A percentile compares a stretch with the other conserved stretches of the same genome.
These are phyloP conservation scores for Xylariales sp. DNA, from an alignment of 2,329 filamentous ascomycete genomes.

Conservation along the genomic window DNA sequence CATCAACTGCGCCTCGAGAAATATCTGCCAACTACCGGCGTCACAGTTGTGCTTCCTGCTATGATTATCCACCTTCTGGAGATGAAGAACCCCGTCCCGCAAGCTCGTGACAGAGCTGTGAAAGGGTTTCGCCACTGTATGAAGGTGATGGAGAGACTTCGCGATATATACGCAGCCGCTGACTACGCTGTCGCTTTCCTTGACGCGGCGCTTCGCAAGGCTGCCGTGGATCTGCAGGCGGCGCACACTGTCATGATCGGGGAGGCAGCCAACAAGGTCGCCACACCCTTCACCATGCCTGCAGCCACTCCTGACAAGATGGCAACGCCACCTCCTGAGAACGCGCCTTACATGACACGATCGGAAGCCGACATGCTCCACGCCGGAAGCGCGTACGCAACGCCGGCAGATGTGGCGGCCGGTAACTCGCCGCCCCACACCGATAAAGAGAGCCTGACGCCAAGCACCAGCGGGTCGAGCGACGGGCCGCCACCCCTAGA, in stretches of 20 bases:
- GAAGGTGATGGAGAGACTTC: constrained; percentile 80
- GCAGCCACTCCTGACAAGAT: constrained; percentile 17
- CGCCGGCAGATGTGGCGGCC: constrained; percentile 20
- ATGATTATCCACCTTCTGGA: constrained; percentile 93
- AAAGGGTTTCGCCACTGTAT: constrained; percentile 88
- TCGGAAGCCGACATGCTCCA: constrained; percentile 20
- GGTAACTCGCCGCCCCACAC: constrained; percentile 40
- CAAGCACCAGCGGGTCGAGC: constrained; percentile 38
- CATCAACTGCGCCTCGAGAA: constrained; percentile 68
- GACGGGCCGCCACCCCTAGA: constrained; percentile 35
- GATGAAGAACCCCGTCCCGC: constrained; percentile 76
- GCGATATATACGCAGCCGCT: constrained; percentile 89
- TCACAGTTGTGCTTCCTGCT: constrained; percentile 84
- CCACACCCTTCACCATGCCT: constrained; percentile 15
- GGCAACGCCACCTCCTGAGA: constrained; percentile 51
- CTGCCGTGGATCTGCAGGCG: constrained; percentile 64
- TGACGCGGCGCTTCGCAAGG: constrained; percentile 86
- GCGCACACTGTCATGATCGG: constrained; percentile 26
- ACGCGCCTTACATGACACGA: constrained; percentile 33
- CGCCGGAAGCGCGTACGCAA: constrained; percentile 13
- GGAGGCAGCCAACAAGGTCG: constrained; percentile 13
- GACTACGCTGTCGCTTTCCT: constrained; percentile 94
- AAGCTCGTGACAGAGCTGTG: constrained; percentile 67
- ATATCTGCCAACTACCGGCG: constrained; percentile 82
- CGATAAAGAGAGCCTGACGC: constrained; percentile 36